phyloP scores from a whole-genome alignment of 345 rosid genomes.

The Camelina laxa region DNA sequence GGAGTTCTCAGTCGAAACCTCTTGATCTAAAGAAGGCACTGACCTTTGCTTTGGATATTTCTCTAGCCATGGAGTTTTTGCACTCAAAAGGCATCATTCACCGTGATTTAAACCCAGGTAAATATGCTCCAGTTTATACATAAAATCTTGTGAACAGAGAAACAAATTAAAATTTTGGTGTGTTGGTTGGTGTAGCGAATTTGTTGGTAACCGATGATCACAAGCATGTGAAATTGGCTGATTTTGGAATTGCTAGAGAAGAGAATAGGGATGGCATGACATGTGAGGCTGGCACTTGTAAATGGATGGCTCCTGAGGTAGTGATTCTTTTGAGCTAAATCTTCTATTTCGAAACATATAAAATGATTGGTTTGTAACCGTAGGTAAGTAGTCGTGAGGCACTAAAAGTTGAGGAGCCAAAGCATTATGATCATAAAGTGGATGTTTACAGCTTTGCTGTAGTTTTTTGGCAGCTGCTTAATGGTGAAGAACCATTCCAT shows the following conservation, averaged over 20 bases:
- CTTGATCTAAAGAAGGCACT: conserved; percentile 52
- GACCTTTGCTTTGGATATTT: conserved; percentile 60
- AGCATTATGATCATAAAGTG: conserved; percentile 70
- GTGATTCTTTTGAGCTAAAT: too few relatives aligned
- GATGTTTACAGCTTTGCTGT: conserved; percentile 75
- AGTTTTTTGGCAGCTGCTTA: conserved; percentile 69
- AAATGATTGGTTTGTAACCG: too few relatives aligned
- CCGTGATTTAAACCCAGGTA: conserved; percentile 77
- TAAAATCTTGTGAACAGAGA: background rate
- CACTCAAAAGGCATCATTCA: conserved; percentile 73
- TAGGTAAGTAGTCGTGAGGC: too few relatives aligned
- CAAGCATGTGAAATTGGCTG: conserved; percentile 55
- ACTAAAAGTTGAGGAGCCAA: conserved; percentile 46
- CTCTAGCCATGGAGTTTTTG: conserved; percentile 68
- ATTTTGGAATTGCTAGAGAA: conserved; percentile 67
- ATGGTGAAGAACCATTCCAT: conserved; percentile 56
- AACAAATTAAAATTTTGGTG: background rate
- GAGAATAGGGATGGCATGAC: conserved; percentile 56
- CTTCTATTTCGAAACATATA: too few relatives aligned
- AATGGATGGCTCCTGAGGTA: too few relatives aligned
- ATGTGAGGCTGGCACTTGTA: conserved; percentile 60
- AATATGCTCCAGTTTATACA: background rate
- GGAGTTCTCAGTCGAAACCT: conserved; percentile 49
- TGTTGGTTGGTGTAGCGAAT: conserved; percentile 52
- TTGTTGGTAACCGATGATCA: conserved; percentile 55